A percentile compares a stretch with the other conserved stretches of the same genome.
Conservation (phyloP, 106 monocot genomes). For the Acorus calamus region DNA sequence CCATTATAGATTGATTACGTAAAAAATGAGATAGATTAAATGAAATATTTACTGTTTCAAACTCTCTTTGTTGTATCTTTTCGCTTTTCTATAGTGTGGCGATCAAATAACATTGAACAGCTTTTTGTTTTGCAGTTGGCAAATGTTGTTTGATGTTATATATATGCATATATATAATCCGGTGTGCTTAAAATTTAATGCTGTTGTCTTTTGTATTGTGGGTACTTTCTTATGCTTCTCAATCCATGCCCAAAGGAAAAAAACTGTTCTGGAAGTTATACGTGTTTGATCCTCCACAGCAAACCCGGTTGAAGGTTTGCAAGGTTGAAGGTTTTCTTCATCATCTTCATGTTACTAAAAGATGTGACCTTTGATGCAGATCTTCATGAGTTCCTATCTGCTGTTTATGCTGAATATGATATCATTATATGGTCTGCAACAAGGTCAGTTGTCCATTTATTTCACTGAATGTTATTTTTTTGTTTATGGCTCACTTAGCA, state of each 20-base stretch:
- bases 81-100: too few species aligned
- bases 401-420: constrained; percentile 84
- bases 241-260: constrained; percentile 86
- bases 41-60: too few species aligned
- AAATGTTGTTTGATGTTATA: too few species aligned
- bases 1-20: too few species aligned
- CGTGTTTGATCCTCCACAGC: constrained; percentile 93
- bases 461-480: neutral
- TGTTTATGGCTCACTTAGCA: neutral
- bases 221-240: constrained; percentile 36
- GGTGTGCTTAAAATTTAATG: neutral
- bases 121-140: too few species aligned
- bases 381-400: constrained; percentile 93
- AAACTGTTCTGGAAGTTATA: constrained; percentile 97
- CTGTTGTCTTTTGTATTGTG: constrained; percentile 1
- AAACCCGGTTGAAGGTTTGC: constrained; percentile 65
- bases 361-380: constrained; percentile 37
- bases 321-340: neutral
- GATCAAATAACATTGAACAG: too few species aligned
- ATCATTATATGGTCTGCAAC: constrained; percentile 99
- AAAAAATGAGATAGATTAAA: too few species aligned
- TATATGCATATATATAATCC: too few species aligned
- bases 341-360: neutral
- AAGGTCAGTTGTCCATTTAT: constrained; percentile 35
- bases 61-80: too few species aligned